A percentile compares a stretch with the other conserved stretches of the same genome.
Conservation (phyloP, 108 stramenopile species). For the Skeletonema grethae region DNA sequence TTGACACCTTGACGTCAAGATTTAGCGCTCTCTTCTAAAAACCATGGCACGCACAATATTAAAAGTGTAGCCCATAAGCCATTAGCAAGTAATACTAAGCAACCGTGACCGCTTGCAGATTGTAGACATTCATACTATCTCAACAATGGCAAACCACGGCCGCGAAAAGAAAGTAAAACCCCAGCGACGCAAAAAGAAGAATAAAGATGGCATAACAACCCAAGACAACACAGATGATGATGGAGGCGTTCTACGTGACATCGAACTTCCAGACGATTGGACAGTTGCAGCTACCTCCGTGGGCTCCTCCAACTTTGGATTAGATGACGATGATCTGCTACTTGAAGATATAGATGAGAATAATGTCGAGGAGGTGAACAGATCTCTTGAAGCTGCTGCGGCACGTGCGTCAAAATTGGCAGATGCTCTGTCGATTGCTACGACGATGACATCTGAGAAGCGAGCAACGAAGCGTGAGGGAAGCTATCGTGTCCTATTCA, state of each 20-base stretch:
- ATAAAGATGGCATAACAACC: slow-evolving; percentile 9
- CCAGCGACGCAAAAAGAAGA: slow-evolving; percentile 7
- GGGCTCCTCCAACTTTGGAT: slow-evolving; percentile 4
- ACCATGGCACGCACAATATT: too few relatives aligned
- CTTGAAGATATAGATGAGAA: slow-evolving; percentile 6
- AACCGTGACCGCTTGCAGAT: too few relatives aligned
- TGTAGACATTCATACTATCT: too few relatives aligned
- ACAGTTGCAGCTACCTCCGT: slow-evolving; percentile 29
- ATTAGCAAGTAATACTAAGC: too few relatives aligned
- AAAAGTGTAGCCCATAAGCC: too few relatives aligned
- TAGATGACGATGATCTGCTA: background rate
- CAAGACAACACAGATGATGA: slow-evolving; percentile 10
- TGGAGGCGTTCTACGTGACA: slow-evolving; percentile 8
- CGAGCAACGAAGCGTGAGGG: slow-evolving; percentile 68
- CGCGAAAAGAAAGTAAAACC: slow-evolving; percentile 28
- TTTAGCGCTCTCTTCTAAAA: too few relatives aligned
- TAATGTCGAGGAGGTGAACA: slow-evolving; percentile 3
- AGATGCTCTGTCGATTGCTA: slow-evolving; percentile 35
- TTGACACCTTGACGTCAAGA: too few relatives aligned
- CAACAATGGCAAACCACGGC: slow-evolving; percentile 32
- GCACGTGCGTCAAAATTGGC: slow-evolving; percentile 21
- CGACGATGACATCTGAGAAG: slow-evolving; percentile 57
- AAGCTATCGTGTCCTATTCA: slow-evolving; percentile 56
- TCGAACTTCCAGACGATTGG: slow-evolving; percentile 36
- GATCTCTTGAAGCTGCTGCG: slow-evolving; percentile 9